Evolutionary conservation across 331 rosid genomes (phyloP).

Genomic region (Phaseolus coccineus): DNA sequence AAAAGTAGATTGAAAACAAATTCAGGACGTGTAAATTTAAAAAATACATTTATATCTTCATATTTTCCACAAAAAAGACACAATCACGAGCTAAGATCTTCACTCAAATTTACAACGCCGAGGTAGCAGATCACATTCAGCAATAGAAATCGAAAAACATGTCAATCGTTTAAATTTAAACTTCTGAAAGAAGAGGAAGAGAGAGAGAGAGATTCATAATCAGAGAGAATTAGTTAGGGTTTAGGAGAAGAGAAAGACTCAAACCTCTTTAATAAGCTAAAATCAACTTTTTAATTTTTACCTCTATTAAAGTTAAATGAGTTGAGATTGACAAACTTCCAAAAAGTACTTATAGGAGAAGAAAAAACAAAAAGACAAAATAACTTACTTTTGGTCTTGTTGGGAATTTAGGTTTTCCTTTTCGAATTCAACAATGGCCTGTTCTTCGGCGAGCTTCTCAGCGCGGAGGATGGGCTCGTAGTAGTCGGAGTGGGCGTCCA

Average conservation of each 20-base stretch:
- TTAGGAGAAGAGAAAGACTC: conserved; percentile 43
- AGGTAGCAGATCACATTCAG: background rate
- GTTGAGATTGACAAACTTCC: background rate
- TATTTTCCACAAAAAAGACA: background rate
- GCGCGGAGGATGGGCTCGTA: conserved; percentile 83
- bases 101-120: background rate
- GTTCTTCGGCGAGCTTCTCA: conserved; percentile 69
- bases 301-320: background rate
- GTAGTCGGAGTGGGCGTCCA: conserved; percentile 82
- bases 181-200: background rate
- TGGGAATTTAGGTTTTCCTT: conserved; percentile 10
- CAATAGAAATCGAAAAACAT: conserved; percentile 10
- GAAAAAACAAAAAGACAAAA: background rate
- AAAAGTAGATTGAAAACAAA: conserved; percentile 12
- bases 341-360: background rate
- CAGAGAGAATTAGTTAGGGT: conserved; percentile 50
- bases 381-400: conserved; percentile 32
- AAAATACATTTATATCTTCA: conserved; percentile 8
- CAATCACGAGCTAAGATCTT: conserved; percentile 37
- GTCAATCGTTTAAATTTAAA: background rate
- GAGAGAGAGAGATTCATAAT: background rate
- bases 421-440: conserved; percentile 47
- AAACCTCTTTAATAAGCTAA: background rate
- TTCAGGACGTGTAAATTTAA: background rate
- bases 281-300: background rate